Conservation (phyloP, 164 flowering plant genomes). For the Amborella trichopoda region DNA sequence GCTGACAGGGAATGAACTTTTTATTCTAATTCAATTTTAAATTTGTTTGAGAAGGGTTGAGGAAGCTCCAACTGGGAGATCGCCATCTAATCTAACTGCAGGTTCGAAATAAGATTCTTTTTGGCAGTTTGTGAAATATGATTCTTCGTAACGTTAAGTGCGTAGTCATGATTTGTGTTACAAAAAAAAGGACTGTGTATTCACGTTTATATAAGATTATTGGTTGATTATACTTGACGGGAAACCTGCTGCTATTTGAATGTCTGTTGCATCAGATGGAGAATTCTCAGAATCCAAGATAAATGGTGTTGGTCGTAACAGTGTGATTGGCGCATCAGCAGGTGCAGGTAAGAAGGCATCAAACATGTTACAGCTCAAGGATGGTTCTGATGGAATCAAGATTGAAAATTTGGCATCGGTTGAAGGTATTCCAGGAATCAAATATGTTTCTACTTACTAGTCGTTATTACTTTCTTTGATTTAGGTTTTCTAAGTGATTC, state of each 20-base stretch:
- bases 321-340: conserved; percentile 16
- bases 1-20: conserved; percentile 45
- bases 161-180: no score
- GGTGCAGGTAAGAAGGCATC: conserved; percentile 44
- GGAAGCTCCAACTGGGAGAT: conserved; percentile 32
- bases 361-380: conserved; percentile 24
- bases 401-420: conserved; percentile 35
- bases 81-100: conserved; percentile 31
- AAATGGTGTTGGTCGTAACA: conserved; percentile 22
- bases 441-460: no score
- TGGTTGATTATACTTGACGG: neutral
- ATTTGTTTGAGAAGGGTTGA: no score
- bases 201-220: neutral
- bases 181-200: no score
- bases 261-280: conserved; percentile 16
- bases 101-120: conserved; percentile 22
- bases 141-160: no score
- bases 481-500: no score
- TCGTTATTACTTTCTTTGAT: no score
- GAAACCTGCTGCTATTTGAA: neutral
- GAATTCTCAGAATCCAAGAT: conserved; percentile 16
- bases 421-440: no score
- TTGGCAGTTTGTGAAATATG: no score
- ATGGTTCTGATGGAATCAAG: conserved; percentile 26
- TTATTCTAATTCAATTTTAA: no score